Evolutionary conservation across 495 filamentous ascomycete genomes (phyloP), one percentile per base, ranked within the genome.

Genomic region (Penicillium argentinense): DNA sequence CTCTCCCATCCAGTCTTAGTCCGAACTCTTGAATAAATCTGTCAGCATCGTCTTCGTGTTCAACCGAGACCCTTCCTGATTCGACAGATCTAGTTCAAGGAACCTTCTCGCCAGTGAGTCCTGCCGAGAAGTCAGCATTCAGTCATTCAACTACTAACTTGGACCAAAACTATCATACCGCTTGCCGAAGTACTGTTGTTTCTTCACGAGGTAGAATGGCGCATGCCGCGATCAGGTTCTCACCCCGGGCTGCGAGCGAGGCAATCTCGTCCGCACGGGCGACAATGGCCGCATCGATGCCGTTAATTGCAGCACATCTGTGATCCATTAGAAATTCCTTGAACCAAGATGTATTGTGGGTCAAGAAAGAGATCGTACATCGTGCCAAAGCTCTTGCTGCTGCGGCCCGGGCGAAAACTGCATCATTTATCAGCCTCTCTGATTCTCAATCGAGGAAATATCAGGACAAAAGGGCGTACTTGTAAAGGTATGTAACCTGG

Each of bases 401-500:
- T 91, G 26, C 84, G 79, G 4, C 92, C 91, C 4, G 71, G 63
- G 19, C 73, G 69, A 47, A 83, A 76, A 53, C 72, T 75, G 40
- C 50, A 63, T 27, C 7, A 40, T 17, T 30, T 19, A n/a, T 64
- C 40, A 59, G 55, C 39, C 41, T 3, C 9, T n/a, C 25, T 18
- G 22, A 14, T 25, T 1, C 12, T 29, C 16, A 16, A 40, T 2
- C 12, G 33, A 43, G n/a, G n/a, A 12, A 16, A 28, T 27, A 16
- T 14, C 3, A 3, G 5, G 21, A 1, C 1, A 9, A 9, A n/a
- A 2, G 24, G 4, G 66, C 66, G 12, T 80, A 85, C 70, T 84
- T 89, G 62, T 91, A 96, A 1, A 97, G 75, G 66, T 95, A 97
- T 0, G 87, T 91, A 39, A 98, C 79, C 59, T 95, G 89, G 22